phyloP scores from a whole-genome alignment of 2,329 filamentous ascomycete species.

The Penicillium freii region DNA sequence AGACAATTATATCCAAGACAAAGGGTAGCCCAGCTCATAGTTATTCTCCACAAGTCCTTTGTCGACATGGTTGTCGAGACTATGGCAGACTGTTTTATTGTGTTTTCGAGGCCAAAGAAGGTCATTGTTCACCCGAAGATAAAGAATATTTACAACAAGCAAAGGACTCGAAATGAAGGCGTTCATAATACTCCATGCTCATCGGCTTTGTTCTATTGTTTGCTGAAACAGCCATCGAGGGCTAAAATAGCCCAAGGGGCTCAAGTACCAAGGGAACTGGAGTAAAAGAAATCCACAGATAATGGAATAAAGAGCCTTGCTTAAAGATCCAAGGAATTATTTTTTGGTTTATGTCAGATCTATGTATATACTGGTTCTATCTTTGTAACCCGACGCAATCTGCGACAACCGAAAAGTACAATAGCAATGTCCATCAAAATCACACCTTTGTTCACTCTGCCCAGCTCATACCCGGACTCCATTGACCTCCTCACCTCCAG shows the following conservation, averaged over 20 bases:
- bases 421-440: slow-evolving; percentile 4
- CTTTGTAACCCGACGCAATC: background rate
- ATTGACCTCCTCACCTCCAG: slow-evolving; percentile 33
- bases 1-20: background rate
- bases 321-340: background rate
- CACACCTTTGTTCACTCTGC: slow-evolving; percentile 1
- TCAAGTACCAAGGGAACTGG: background rate
- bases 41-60: background rate
- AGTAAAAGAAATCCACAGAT: background rate
- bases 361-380: slow-evolving; percentile 12
- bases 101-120: background rate
- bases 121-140: background rate
- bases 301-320: background rate
- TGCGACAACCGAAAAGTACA: background rate
- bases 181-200: background rate
- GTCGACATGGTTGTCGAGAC: background rate
- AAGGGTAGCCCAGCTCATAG: background rate
- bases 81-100: background rate
- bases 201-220: background rate
- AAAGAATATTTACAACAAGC: background rate
- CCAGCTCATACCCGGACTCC: slow-evolving; percentile 28
- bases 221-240: background rate
- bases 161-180: background rate
- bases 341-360: slow-evolving; percentile 1
- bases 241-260: background rate